Conservation (phyloP, 208 protist species). For the Trypanosoma caninum region DNA sequence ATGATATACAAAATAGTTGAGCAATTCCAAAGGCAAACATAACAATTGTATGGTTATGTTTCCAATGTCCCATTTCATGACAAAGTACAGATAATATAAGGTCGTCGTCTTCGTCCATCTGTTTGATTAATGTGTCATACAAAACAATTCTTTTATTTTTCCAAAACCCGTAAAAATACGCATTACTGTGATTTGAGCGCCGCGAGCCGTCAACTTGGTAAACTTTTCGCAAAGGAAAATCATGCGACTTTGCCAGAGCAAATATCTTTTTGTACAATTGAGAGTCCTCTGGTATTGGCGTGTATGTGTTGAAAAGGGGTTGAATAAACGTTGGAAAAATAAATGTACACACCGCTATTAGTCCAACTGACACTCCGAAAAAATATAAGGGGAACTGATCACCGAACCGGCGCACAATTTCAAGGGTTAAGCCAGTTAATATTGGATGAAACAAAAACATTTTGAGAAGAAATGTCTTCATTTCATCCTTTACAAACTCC, state of each 20-base stretch:
- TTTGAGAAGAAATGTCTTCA: constrained; percentile 59
- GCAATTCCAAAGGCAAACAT: constrained; percentile 29
- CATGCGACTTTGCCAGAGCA: constrained; percentile 30
- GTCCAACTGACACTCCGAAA: constrained; percentile 31
- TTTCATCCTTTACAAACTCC: constrained; percentile 67
- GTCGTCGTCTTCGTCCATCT: constrained; percentile 56
- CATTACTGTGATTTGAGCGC: constrained; percentile 83
- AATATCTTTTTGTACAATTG: constrained; percentile 49
- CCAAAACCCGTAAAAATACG: constrained; percentile 87
- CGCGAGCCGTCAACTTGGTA: constrained; percentile 74
- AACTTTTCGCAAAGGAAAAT: constrained; percentile 75
- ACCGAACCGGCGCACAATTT: constrained; percentile 66
- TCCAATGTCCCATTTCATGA: constrained; percentile 92
- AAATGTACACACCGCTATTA: constrained; percentile 43
- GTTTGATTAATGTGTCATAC: constrained; percentile 86
- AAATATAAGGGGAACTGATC: constrained; percentile 78
- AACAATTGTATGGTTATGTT: constrained; percentile 52
- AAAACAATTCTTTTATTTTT: constrained; percentile 88
- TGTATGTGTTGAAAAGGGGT: constrained; percentile 90
- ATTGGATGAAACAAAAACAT: constrained; percentile 43
- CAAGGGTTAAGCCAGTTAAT: constrained; percentile 47
- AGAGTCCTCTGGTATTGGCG: constrained; percentile 34
- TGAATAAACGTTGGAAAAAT: constrained; percentile 75
- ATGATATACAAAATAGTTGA: constrained; percentile 51
- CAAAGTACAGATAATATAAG: constrained; percentile 68